phyloP scores from a whole-genome alignment of 1,139 yeast genomes.

The Kodamaea derodonti region DNA sequence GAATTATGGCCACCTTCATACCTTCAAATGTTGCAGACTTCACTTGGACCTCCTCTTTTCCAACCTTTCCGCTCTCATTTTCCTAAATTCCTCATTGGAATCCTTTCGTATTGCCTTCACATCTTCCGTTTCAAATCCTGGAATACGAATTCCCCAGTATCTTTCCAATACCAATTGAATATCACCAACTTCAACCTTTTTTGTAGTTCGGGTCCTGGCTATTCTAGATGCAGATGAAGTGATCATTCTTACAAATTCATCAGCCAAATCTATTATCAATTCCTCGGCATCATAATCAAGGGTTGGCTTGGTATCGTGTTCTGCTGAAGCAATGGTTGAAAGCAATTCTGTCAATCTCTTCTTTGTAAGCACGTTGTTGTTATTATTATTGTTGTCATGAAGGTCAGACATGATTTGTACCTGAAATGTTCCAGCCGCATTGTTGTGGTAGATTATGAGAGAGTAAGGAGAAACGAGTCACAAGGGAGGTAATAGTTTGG shows the following conservation, averaged over 20 bases:
- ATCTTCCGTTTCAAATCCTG: conserved; percentile 90
- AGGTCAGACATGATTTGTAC: too few relatives aligned
- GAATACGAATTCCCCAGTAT: conserved; percentile 92
- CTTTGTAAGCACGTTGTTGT: conserved; percentile 83
- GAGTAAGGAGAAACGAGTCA: too few relatives aligned
- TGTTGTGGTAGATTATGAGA: too few relatives aligned
- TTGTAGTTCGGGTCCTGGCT: conserved; percentile 91
- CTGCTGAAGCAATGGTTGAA: conserved; percentile 74
- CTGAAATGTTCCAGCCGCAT: too few relatives aligned
- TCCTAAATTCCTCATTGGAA: neutral
- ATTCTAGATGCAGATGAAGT: conserved; percentile 90
- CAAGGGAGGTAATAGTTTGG: too few relatives aligned
- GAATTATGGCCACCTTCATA: too few relatives aligned
- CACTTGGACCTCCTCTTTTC: neutral
- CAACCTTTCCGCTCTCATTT: neutral
- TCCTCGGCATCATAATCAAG: conserved; percentile 97
- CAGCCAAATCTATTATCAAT: conserved; percentile 83
- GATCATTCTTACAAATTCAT: conserved; percentile 87
- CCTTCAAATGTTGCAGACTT: too few relatives aligned
- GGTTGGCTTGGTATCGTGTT: conserved; percentile 81
- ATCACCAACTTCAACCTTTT: conserved; percentile 80
- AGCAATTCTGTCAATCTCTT: conserved; percentile 84
- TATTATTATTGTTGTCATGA: too few relatives aligned
- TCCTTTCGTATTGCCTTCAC: conserved; percentile 71
- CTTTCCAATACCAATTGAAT: conserved; percentile 88